Evolutionary conservation across 257 asterid genomes (phyloP).

Genomic region (Catharanthus roseus): DNA sequence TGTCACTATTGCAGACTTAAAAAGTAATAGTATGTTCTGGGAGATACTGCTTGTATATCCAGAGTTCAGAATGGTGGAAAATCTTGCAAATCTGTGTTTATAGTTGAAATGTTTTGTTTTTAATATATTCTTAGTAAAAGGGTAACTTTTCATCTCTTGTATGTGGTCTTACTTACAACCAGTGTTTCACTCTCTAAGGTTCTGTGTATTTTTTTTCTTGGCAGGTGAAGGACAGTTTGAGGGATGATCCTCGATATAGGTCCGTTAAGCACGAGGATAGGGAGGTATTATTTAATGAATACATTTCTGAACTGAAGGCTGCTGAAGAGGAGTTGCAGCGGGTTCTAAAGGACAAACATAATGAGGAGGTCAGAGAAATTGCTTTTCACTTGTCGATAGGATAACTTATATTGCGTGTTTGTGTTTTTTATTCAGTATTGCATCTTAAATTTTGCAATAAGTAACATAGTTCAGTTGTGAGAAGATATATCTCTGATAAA

Average conservation of each 20-base stretch:
- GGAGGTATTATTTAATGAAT: constrained; percentile 74
- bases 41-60: background rate
- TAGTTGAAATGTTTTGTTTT: background rate
- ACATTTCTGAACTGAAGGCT: constrained; percentile 63
- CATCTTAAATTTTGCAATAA: background rate
- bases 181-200: constrained; percentile 8
- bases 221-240: constrained; percentile 83
- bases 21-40: background rate
- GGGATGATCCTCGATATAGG: constrained; percentile 84
- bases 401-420: constrained; percentile 12
- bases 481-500: background rate
- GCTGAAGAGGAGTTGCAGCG: constrained; percentile 61
- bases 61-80: background rate
- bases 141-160: background rate
- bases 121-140: background rate
- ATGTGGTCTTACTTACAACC: background rate
- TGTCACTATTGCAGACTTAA: background rate
- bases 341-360: constrained; percentile 52
- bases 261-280: constrained; percentile 80
- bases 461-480: background rate
- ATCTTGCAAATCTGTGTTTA: background rate
- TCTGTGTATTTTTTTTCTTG: constrained; percentile 18
- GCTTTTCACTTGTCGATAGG: constrained; percentile 6
- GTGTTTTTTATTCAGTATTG: background rate
- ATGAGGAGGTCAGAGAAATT: constrained; percentile 61